Percentiles rank a stretch among this genome's conserved stretches.
Conservation (phyloP, 2,329 filamentous ascomycete genomes). For the Cytospora chrysosperma region DNA sequence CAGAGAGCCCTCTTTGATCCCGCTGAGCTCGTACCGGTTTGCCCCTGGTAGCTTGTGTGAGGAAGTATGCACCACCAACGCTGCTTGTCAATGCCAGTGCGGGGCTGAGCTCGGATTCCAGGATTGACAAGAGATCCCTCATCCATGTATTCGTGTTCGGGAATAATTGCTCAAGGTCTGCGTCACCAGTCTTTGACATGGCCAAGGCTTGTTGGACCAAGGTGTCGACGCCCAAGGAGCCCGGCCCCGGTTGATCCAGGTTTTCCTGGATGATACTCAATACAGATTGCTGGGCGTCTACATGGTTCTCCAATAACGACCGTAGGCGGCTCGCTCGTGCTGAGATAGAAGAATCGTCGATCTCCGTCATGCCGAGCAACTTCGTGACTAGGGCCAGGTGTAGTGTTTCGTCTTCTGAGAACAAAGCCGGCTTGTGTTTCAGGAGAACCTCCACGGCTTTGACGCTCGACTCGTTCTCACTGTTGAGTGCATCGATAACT, state of each 20-base stretch:
- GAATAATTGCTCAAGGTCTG: constrained; percentile 50
- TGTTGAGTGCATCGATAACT: constrained; percentile 30
- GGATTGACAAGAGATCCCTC: constrained; percentile 55
- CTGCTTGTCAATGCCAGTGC: constrained; percentile 73
- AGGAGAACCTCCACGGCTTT: constrained; percentile 49
- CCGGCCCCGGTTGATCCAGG: constrained; percentile 47
- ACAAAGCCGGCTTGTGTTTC: constrained; percentile 42
- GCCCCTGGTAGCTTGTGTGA: constrained; percentile 40
- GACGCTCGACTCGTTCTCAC: constrained; percentile 35
- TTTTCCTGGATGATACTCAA: constrained; percentile 55
- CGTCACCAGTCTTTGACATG: constrained; percentile 37
- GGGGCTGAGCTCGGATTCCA: constrained; percentile 52
- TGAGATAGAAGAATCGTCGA: constrained; percentile 40
- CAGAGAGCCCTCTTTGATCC: constrained; percentile 69
- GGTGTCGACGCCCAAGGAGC: constrained; percentile 54
- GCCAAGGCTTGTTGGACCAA: constrained; percentile 49
- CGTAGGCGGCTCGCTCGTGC: constrained; percentile 44
- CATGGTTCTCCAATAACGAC: constrained; percentile 45
- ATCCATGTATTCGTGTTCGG: constrained; percentile 67
- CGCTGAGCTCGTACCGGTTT: constrained; percentile 37
- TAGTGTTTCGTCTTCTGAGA: constrained; percentile 44
- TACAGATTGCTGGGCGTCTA: constrained; percentile 44
- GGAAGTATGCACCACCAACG: constrained; percentile 67
- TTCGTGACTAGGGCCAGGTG: constrained; percentile 53
- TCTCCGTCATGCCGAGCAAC: constrained; percentile 54